Evolutionary conservation across 768 basidiomycete species (phyloP).

Genomic region (Suillus plorans): DNA sequence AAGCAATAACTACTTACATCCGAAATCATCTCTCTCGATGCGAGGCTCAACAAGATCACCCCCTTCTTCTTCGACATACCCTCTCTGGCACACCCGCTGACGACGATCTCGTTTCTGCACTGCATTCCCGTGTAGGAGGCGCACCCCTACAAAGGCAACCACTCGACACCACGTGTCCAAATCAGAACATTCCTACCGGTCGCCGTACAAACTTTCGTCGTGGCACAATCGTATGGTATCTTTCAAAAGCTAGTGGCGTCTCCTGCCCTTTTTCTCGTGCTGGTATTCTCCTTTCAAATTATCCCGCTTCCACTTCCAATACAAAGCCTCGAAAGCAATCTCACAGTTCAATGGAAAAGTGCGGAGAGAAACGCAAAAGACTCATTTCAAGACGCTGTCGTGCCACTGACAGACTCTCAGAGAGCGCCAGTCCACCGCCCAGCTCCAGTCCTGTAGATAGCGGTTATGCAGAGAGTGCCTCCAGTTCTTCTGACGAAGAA

Average conservation of each 20-base stretch:
- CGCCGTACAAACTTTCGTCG: conserved; percentile 70
- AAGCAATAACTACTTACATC: conserved; percentile 83
- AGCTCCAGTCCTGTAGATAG: conserved; percentile 26
- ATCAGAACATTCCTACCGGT: conserved; percentile 1
- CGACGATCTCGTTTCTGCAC: conserved; percentile 71
- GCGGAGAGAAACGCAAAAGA: conserved; percentile 48
- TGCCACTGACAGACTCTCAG: not conserved
- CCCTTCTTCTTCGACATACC: conserved; percentile 68
- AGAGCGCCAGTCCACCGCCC: not conserved
- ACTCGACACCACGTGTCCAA: conserved; percentile 13
- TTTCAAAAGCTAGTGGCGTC: conserved; percentile 70
- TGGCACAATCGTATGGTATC: conserved; percentile 81
- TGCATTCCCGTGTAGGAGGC: conserved; percentile 69
- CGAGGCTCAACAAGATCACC: conserved; percentile 67
- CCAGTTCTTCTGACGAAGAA: conserved; percentile 28
- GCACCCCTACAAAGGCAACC: conserved; percentile 44
- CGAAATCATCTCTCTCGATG: conserved; percentile 72
- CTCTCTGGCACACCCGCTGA: conserved; percentile 72
- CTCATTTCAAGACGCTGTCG: conserved; percentile 11
- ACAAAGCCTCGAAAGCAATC: conserved; percentile 35
- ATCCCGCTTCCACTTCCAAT: conserved; percentile 42
- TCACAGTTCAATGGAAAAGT: conserved; percentile 28
- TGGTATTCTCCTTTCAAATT: conserved; percentile 72
- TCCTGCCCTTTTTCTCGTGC: conserved; percentile 74
- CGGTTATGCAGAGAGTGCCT: conserved; percentile 23